Base-by-base conservation (phyloP, 2,329 filamentous ascomycete genomes). In the Fusarium solani-melongenae region DNA sequence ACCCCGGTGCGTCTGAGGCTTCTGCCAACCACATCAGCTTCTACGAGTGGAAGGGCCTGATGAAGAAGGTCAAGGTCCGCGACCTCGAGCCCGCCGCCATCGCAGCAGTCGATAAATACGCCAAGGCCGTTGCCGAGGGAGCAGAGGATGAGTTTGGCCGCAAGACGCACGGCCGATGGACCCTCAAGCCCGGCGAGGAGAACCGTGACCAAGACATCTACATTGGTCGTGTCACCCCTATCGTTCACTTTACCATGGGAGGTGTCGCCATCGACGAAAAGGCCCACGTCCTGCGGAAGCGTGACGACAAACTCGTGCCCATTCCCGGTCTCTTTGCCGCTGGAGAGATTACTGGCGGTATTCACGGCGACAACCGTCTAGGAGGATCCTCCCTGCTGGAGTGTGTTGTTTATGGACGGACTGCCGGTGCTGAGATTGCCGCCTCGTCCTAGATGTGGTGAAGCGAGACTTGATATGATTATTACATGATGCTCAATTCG, bases 241-340 rank as follows among this genome's bases (percentile, higher is more conserved):
- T 92, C 0, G 85, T 89, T 3, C 90, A 92, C 75, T 92, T 92
- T 74, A 92, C 90, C 2, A 92, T 92, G 90, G 90, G 90, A 6
- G 90, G 90, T 0, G 90, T 87, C 0, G 82, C 87, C 3, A 89
- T 92, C 71, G 88, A 90, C 72, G 82, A 86, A 8, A 82, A 85
- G 51, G 84, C 86, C 1, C 85, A 88, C 70, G 86, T 92, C 0
- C 75, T 92, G 14, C 79, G 77, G 9, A 76, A 80, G 3, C 79
- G 74, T 0, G 77, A 75, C 4, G 80, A 82, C 7, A 77, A 81
- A 4, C 78, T 84, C 14, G 78, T 78, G 34, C 84, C 85, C 0
- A 88, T 92, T 36, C 76, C 83, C 4, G 90, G 90, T 0, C 73
- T 92, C 0, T 92, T 89, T 87, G 90, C 87, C 0, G 90, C 90